phyloP scores from a whole-genome alignment of 257 asterid species.

The Galeopsis tetrahit region DNA sequence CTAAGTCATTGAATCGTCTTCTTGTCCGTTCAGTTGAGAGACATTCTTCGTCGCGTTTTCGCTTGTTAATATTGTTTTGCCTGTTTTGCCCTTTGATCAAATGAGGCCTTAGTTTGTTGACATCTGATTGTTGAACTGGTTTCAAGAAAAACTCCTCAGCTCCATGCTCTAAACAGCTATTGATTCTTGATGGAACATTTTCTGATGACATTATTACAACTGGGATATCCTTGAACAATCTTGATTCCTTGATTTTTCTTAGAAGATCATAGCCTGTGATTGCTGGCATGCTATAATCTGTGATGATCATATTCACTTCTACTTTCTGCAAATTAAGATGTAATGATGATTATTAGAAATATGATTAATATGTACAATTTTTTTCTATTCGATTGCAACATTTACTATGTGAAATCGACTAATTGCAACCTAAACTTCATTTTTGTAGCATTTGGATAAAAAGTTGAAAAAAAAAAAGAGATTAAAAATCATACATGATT shows the following conservation, averaged over 20 bases:
- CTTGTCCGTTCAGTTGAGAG: conserved; percentile 52
- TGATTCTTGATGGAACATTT: conserved; percentile 64
- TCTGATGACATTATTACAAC: conserved; percentile 82
- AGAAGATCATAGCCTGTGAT: conserved; percentile 71
- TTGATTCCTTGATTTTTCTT: conserved; percentile 59
- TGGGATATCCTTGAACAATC: conserved; percentile 56
- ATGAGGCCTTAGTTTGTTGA: conserved; percentile 55
- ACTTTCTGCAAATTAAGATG: conserved; percentile 34
- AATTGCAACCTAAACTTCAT: too few relatives aligned
- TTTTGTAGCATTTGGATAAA: too few relatives aligned
- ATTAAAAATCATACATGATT: conserved; percentile 33
- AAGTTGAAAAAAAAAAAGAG: too few relatives aligned
- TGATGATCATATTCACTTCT: conserved; percentile 64
- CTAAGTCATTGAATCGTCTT: conserved; percentile 45
- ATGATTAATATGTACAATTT: too few relatives aligned
- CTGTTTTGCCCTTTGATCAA: conserved; percentile 38
- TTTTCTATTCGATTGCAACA: too few relatives aligned
- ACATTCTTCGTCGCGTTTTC: conserved; percentile 45
- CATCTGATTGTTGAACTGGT: conserved; percentile 66
- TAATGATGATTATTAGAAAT: too few relatives aligned
- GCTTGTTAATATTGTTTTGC: conserved; percentile 37
- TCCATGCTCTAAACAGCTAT: conserved; percentile 63
- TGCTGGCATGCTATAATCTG: conserved; percentile 81
- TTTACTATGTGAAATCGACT: too few relatives aligned
- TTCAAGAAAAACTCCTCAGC: conserved; percentile 71